Evolutionary conservation across 345 rosid species (phyloP), one percentile per base, ranked within the genome.

Genomic region (Eutrema yunnanense): DNA sequence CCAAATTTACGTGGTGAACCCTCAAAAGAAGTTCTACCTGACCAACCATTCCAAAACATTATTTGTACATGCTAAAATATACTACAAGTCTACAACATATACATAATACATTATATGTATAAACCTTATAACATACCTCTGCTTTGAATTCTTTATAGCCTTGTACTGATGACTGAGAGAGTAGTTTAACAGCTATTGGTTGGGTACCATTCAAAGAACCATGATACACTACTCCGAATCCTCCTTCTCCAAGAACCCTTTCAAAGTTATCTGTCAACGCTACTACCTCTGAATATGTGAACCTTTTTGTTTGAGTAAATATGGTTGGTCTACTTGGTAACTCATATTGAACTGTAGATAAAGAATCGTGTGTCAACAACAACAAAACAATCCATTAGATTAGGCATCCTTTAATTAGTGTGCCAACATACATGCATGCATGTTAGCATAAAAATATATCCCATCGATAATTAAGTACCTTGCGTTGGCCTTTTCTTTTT

Each of bases 1-100:
- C 77, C 58, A 78, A 60, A 46, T 79, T 79, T 54, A 52, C 33
- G 11, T 81, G 84, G 64, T 75, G 82, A 30, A 81, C 81, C 19
- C 78, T 75, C 50, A 69, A 12, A 57, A 81, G 78, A 14, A 78
- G 73, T 6, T 74, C 69, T 1, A 68, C 81, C 82, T 82, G 16
- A 43, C 1, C 19, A 67, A 3, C 16, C 30, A 41, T 26, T 49
- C 11, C 30, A 22, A 30, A 1, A 9, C 14, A 22, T 22, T 22
- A 22, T 22, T 22, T 22, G 26, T 22, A 22, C 3, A 3, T 54
- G 38, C 3, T n/a, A 32, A 6, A 4, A 6, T 22, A 19, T 3
- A 13, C 37, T 19, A 2, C n/a, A n/a, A n/a, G n/a, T n/a, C n/a
- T n/a, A n/a, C 13, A 57, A 57, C 10, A 57, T 14, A 14, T 58